These are phyloP conservation scores for Logfia minima DNA, from an alignment of 129 eudicot species.

Conservation along the genomic window DNA sequence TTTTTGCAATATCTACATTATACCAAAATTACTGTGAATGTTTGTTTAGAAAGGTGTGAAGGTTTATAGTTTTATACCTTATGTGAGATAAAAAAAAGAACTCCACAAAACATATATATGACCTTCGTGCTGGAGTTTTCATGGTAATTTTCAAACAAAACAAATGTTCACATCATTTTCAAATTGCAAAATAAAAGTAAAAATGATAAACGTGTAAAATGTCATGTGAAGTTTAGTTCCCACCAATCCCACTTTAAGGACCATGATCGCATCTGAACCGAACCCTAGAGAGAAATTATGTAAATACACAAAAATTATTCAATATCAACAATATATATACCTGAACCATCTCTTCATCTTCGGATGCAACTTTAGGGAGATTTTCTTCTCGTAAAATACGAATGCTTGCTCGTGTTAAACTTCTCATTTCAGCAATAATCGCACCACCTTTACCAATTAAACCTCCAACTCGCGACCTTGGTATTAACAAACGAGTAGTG, in stretches of 20 bases:
- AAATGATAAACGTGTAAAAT: not conserved
- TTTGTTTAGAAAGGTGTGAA: too few relatives aligned
- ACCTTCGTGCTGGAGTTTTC: not conserved
- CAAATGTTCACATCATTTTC: too few relatives aligned
- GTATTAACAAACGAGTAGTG: slow-evolving; percentile 79
- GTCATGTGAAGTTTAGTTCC: not conserved
- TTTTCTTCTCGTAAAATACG: slow-evolving; percentile 73
- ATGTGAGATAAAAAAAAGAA: too few relatives aligned
- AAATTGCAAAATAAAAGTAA: too few relatives aligned
- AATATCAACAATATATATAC: slow-evolving; percentile 32
- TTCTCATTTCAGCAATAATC: slow-evolving; percentile 74
- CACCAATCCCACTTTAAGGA: not conserved
- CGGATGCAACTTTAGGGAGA: slow-evolving; percentile 82
- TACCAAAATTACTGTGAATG: too few relatives aligned
- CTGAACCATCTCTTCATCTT: slow-evolving; percentile 93
- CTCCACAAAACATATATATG: too few relatives aligned
- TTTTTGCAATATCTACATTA: too few relatives aligned
- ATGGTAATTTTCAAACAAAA: not conserved
- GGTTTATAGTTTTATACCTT: too few relatives aligned
- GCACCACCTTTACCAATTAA: slow-evolving; percentile 91
- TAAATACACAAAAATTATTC: not conserved
- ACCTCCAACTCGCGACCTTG: slow-evolving; percentile 68
- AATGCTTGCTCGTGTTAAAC: slow-evolving; percentile 71
- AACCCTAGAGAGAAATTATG: not conserved
- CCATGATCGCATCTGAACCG: not conserved